phyloP scores from a whole-genome alignment of 805 yeast genomes.

The Barnettozyma vustinii region DNA sequence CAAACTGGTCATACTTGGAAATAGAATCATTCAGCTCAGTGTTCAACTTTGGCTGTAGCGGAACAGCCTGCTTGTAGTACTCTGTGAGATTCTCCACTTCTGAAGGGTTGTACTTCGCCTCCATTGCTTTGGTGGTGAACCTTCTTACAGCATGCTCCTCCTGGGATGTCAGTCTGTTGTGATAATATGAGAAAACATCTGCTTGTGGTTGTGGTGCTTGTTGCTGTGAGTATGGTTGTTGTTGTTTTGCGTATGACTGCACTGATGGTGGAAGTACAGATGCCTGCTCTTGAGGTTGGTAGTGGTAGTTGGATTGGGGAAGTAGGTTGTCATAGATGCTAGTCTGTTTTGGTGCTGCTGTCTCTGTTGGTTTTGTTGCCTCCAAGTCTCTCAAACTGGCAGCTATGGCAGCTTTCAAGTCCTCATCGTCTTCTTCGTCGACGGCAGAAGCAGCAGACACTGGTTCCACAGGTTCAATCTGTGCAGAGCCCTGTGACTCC shows the following conservation, averaged over 20 bases:
- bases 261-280: slow-evolving; percentile 12
- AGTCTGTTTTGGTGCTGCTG: slow-evolving; percentile 12
- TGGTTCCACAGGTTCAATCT: slow-evolving; percentile 13
- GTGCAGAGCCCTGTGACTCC: slow-evolving; percentile 37
- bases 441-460: neutral
- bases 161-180: slow-evolving; percentile 32
- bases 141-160: slow-evolving; percentile 69
- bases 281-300: slow-evolving; percentile 5
- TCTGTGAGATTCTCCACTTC: slow-evolving; percentile 47
- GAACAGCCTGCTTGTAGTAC: slow-evolving; percentile 52
- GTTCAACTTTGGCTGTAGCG: slow-evolving; percentile 65
- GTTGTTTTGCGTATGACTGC: slow-evolving; percentile 14
- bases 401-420: slow-evolving; percentile 89
- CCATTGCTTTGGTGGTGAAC: slow-evolving; percentile 63
- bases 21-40: slow-evolving; percentile 51
- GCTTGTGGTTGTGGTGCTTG: slow-evolving; percentile 11
- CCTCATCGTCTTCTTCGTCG: slow-evolving; percentile 71
- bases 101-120: slow-evolving; percentile 17
- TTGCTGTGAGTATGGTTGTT: neutral
- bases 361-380: slow-evolving; percentile 18
- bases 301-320: slow-evolving; percentile 12
- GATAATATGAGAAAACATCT: slow-evolving; percentile 14
- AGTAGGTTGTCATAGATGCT: slow-evolving; percentile 16
- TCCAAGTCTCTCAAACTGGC: slow-evolving; percentile 80
- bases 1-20: slow-evolving; percentile 56